These are phyloP conservation scores for Lasiodiplodia hormozganensis DNA, from an alignment of 2,329 filamentous ascomycete genomes.

Conservation along the genomic window DNA sequence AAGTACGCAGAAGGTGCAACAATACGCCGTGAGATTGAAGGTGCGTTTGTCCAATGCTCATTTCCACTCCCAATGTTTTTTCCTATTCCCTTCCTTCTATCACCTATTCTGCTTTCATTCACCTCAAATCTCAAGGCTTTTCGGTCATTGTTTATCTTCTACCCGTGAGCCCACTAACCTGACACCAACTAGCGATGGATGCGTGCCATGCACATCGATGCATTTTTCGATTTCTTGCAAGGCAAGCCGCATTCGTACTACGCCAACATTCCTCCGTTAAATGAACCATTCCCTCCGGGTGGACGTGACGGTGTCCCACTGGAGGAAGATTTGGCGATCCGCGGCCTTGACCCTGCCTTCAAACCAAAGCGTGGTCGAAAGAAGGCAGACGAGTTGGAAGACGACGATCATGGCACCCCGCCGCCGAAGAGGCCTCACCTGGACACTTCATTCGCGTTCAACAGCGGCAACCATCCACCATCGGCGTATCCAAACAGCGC, in stretches of 20 bases:
- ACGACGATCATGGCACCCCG: constrained; percentile 60
- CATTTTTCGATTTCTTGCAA: constrained; percentile 90
- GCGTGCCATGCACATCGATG: constrained; percentile 94
- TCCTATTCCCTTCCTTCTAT: constrained; percentile 1
- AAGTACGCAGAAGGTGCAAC: constrained; percentile 91
- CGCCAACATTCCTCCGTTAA: constrained; percentile 72
- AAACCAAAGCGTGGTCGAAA: constrained; percentile 67
- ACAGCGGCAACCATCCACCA: constrained; percentile 48
- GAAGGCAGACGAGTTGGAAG: constrained; percentile 63
- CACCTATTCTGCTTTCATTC: not conserved
- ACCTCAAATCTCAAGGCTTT: not conserved
- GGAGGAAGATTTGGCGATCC: constrained; percentile 87
- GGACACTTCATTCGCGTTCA: constrained; percentile 55
- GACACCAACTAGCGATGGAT: constrained; percentile 76
- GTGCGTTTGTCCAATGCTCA: constrained; percentile 54
- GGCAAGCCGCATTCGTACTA: constrained; percentile 81
- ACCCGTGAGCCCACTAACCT: not conserved
- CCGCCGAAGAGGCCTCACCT: constrained; percentile 67
- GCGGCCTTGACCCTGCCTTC: constrained; percentile 80
- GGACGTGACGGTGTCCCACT: constrained; percentile 81
- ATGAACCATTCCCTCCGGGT: constrained; percentile 67
- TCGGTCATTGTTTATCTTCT: not conserved
- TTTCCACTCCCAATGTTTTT: not conserved
- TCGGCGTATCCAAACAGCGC: constrained; percentile 61
- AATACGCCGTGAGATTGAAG: constrained; percentile 92